phyloP scores from a whole-genome alignment of 2,329 filamentous ascomycete species.

The Plectosphaerella cucumerina region DNA sequence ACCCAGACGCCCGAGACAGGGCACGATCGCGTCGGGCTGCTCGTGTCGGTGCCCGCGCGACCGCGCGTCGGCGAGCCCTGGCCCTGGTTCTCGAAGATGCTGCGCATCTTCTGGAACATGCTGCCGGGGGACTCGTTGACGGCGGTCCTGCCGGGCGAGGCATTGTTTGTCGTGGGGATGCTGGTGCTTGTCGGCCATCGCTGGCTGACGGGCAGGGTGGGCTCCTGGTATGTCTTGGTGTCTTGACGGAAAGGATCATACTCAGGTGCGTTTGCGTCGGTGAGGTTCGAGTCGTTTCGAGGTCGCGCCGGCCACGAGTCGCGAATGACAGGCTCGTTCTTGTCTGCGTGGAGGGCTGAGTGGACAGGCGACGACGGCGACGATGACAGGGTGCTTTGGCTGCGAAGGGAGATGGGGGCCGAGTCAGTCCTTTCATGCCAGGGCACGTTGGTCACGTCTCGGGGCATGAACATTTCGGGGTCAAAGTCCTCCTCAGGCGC shows the following conservation, averaged over 20 bases:
- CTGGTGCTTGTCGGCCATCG: slow-evolving; percentile 5
- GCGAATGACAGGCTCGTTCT: slow-evolving; percentile 26
- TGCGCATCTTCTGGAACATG: slow-evolving; percentile 35
- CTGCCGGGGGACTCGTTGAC: slow-evolving; percentile 18
- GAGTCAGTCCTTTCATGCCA: slow-evolving; percentile 26
- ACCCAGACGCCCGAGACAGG: slow-evolving; percentile 18
- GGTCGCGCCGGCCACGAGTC: slow-evolving; percentile 23
- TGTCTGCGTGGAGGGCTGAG: slow-evolving; percentile 16
- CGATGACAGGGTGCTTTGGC: slow-evolving; percentile 29
- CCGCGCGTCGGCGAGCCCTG: background rate
- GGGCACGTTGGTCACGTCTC: slow-evolving; percentile 25
- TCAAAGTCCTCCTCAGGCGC: slow-evolving; percentile 5
- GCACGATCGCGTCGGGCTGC: slow-evolving; percentile 17
- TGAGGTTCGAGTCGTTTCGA: slow-evolving; percentile 18
- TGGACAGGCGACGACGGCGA: slow-evolving; percentile 24
- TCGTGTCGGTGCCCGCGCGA: background rate
- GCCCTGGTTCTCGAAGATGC: slow-evolving; percentile 28
- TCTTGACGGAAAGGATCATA: slow-evolving; percentile 21
- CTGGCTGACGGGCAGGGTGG: slow-evolving; percentile 3
- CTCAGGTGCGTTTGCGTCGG: slow-evolving; percentile 12
- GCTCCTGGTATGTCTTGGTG: slow-evolving; percentile 1
- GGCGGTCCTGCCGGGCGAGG: slow-evolving; percentile 5
- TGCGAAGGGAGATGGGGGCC: slow-evolving; percentile 27
- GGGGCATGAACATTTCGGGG: slow-evolving; percentile 15
- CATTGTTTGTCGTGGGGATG: slow-evolving; percentile 5